phyloP scores from a whole-genome alignment of 2,329 filamentous ascomycete genomes.

The Sporothrix pseudoabietina region DNA sequence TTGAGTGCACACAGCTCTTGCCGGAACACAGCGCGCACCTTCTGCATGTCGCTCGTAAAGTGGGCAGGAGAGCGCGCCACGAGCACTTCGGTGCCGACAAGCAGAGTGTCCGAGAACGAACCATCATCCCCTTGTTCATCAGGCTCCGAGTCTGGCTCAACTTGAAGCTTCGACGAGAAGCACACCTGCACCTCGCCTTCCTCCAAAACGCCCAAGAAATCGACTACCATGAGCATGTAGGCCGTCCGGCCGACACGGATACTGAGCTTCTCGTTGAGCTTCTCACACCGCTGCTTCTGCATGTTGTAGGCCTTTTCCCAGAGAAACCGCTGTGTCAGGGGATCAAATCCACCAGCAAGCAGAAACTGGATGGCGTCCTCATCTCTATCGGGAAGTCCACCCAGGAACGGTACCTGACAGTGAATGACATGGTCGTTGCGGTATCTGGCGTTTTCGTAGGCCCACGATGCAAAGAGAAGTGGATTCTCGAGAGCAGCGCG shows the following conservation, averaged over 20 bases:
- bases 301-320: constrained; percentile 51
- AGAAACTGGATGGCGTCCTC: constrained; percentile 58
- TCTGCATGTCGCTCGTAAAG: constrained; percentile 72
- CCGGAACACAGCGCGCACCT: constrained; percentile 61
- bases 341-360: constrained; percentile 63
- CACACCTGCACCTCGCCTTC: constrained; percentile 69
- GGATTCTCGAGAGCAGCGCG: constrained; percentile 55
- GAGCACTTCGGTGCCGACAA: constrained; percentile 63
- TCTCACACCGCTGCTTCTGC: constrained; percentile 55
- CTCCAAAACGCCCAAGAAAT: constrained; percentile 62
- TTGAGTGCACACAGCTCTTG: constrained; percentile 66
- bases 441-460: constrained; percentile 46
- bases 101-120: constrained; percentile 52
- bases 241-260: constrained; percentile 64
- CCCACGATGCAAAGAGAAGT: constrained; percentile 56
- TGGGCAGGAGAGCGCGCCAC: constrained; percentile 71
- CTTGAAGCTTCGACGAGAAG: constrained; percentile 67
- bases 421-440: constrained; percentile 45
- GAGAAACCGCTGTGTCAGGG: constrained; percentile 51
- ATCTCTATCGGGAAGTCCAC: constrained; percentile 52
- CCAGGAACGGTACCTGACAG: constrained; percentile 49
- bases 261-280: constrained; percentile 58
- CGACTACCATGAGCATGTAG: constrained; percentile 66
- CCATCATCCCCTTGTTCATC: constrained; percentile 49
- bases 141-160: constrained; percentile 49